Conservation (phyloP, 805 yeast species). For the Brettanomyces naardenensis region DNA sequence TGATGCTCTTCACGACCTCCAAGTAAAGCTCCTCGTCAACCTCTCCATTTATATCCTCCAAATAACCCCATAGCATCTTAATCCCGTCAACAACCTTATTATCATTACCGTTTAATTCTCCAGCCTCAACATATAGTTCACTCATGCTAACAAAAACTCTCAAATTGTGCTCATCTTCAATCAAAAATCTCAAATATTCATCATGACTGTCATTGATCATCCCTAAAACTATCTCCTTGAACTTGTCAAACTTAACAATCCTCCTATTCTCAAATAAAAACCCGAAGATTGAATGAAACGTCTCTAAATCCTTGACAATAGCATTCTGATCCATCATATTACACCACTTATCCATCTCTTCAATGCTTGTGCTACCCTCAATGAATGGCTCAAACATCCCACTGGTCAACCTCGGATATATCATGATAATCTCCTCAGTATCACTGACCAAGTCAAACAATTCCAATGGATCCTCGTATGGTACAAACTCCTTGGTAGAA, state of each 20-base stretch:
- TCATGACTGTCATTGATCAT: constrained; percentile 7
- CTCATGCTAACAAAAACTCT: constrained; percentile 6
- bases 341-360: constrained; percentile 8
- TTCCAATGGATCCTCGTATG: constrained; percentile 17
- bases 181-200: constrained; percentile 3
- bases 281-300: constrained; percentile 5
- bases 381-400: constrained; percentile 13
- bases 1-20: constrained; percentile 3
- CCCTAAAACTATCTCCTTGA: constrained; percentile 8
- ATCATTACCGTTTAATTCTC: constrained; percentile 9
- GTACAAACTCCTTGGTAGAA: constrained; percentile 6
- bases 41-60: constrained; percentile 2
- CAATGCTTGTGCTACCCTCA: constrained; percentile 3
- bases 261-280: constrained; percentile 4
- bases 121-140: constrained; percentile 8
- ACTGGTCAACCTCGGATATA: constrained; percentile 15
- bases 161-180: constrained; percentile 8
- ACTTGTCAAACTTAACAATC: constrained; percentile 7
- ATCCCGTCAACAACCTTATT: constrained; percentile 8
- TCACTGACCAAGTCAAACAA: constrained; percentile 16
- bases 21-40: not conserved
- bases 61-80: constrained; percentile 7
- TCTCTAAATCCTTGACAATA: constrained; percentile 4
- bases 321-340: constrained; percentile 5
- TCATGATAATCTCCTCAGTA: constrained; percentile 13